Percentiles rank a stretch among this genome's conserved stretches.
Conservation (phyloP, 129 eudicot genomes). For the Lactuca sativa region DNA sequence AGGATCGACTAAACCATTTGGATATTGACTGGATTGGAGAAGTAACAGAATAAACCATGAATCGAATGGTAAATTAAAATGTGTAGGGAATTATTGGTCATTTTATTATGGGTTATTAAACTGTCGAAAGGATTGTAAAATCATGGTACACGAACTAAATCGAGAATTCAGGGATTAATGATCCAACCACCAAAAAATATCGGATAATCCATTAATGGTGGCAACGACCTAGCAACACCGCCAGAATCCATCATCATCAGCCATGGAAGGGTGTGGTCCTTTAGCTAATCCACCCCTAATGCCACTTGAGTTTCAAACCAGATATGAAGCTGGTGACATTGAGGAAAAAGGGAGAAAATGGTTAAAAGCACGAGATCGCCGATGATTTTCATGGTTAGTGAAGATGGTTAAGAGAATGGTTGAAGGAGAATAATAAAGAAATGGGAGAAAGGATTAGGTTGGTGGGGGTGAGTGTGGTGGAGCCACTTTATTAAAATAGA, state of each 20-base stretch:
- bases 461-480: no score
- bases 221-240: conserved; percentile 37
- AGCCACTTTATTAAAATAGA: no score
- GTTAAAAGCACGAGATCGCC: no score
- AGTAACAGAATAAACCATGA: conserved; percentile 23
- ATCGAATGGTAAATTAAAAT: conserved; percentile 23
- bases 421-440: no score
- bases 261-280: no score
- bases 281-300: no score
- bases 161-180: conserved; percentile 23
- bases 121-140: conserved; percentile 64
- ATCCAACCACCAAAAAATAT: conserved; percentile 20
- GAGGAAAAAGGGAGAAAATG: no score
- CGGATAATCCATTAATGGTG: conserved; percentile 66
- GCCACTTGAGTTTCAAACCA: no score
- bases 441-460: no score
- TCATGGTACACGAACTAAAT: conserved; percentile 74
- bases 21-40: conserved; percentile 30
- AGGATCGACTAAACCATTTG: conserved; percentile 48
- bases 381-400: no score
- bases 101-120: conserved; percentile 36
- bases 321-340: no score
- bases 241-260: neutral
- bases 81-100: conserved; percentile 22
- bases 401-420: no score